A percentile compares a stretch with the other conserved stretches of the same genome.
Conservation (phyloP, 805 yeast species). For the Myxozyma lipomycoides region DNA sequence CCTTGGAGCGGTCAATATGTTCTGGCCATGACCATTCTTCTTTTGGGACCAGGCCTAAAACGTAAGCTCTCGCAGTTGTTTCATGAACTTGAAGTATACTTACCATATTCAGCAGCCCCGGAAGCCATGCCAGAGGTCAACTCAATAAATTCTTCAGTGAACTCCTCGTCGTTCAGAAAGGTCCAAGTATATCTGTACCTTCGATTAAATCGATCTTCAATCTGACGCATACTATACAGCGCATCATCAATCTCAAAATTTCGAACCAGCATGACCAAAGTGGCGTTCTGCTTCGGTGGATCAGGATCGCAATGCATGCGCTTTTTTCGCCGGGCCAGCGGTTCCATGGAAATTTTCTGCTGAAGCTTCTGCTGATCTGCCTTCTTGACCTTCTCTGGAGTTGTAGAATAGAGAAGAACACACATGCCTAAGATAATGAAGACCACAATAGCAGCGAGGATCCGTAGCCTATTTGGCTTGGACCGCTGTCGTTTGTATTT, state of each 20-base stretch:
- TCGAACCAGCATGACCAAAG: constrained; percentile 60
- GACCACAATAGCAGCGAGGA: constrained; percentile 7
- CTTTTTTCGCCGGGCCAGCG: constrained; percentile 21
- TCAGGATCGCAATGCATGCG: constrained; percentile 27
- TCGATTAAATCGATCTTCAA: constrained; percentile 85
- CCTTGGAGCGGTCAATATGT: constrained; percentile 70
- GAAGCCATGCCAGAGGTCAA: constrained; percentile 65
- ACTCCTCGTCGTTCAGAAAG: constrained; percentile 82
- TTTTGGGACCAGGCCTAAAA: constrained; percentile 51
- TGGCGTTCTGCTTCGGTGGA: constrained; percentile 45
- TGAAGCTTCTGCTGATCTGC: constrained; percentile 18
- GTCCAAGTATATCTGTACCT: constrained; percentile 91
- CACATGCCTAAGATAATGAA: constrained; percentile 16
- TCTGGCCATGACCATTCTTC: constrained; percentile 87
- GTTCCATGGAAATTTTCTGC: constrained; percentile 17
- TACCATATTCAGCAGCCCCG: constrained; percentile 74
- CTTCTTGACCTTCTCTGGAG: constrained; percentile 19
- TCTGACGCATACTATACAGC: constrained; percentile 50
- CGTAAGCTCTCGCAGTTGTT: neutral
- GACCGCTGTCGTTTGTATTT: constrained; percentile 26
- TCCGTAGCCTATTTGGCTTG: constrained; percentile 15
- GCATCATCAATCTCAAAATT: constrained; percentile 59
- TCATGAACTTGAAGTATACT: neutral
- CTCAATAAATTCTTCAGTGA: constrained; percentile 72
- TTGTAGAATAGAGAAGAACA: constrained; percentile 17